Conservation (phyloP, 2,329 filamentous ascomycete species). For the Coniella vitis region DNA sequence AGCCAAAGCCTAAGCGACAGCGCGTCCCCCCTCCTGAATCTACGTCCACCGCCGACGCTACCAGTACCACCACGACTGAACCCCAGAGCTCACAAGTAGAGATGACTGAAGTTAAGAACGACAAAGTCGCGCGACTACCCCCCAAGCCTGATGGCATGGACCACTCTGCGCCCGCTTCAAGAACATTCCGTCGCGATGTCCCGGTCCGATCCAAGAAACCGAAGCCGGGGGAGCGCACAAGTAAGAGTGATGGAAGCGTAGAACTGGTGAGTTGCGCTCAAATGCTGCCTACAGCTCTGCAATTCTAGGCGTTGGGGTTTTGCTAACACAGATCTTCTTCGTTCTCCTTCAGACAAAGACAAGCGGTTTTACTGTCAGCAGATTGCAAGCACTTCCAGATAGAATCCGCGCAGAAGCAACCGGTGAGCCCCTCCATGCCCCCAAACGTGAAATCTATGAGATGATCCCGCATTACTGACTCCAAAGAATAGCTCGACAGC, state of each 20-base stretch:
- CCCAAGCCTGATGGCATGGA: constrained; percentile 42
- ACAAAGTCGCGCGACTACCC: constrained; percentile 40
- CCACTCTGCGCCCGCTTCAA: constrained; percentile 24
- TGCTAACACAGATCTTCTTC: constrained; percentile 19
- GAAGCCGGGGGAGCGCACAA: constrained; percentile 54
- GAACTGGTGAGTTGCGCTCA: constrained; percentile 47
- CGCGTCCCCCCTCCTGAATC: constrained; percentile 51
- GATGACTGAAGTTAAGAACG: constrained; percentile 49
- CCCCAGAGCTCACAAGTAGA: constrained; percentile 33
- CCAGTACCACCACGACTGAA: constrained; percentile 38
- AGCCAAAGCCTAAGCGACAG: constrained; percentile 59
- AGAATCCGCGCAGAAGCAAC: constrained; percentile 60
- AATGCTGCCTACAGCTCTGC: neutral
- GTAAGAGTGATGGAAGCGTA: constrained; percentile 61
- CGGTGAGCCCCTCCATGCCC: constrained; percentile 43
- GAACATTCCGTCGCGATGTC: constrained; percentile 38
- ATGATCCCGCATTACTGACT: neutral
- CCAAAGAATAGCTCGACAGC: constrained; percentile 48
- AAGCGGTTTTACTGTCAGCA: constrained; percentile 77
- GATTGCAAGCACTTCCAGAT: constrained; percentile 75
- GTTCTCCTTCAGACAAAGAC: constrained; percentile 70
- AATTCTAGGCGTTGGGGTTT: neutral
- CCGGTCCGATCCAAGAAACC: constrained; percentile 56
- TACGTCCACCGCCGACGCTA: constrained; percentile 31
- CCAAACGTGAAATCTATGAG: neutral